Evolutionary conservation across 495 filamentous ascomycete species (phyloP).

Genomic region (Lasiosphaeria hispida): DNA sequence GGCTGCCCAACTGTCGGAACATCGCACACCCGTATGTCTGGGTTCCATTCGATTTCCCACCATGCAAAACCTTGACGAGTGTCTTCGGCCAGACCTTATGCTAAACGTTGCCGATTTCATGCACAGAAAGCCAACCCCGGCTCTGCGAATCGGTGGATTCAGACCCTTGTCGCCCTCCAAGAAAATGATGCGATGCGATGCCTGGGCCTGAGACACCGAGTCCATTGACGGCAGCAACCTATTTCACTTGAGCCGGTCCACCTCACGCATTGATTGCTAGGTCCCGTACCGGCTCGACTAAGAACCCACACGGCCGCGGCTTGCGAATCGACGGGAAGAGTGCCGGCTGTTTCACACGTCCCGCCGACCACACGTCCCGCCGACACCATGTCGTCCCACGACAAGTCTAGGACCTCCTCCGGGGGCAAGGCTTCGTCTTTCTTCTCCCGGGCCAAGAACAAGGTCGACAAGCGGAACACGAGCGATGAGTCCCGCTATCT

Average conservation of each 20-base stretch:
- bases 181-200: conserved; percentile 40
- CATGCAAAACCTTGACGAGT: conserved; percentile 14
- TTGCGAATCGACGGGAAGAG: conserved; percentile 16
- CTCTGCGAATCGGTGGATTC: conserved; percentile 23
- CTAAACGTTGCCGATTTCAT: conserved; percentile 33
- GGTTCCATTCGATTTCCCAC: neutral
- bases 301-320: conserved; percentile 23
- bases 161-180: conserved; percentile 18
- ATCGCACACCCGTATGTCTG: conserved; percentile 5
- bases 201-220: conserved; percentile 38
- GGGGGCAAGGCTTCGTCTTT: conserved; percentile 67
- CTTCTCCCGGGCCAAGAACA: conserved; percentile 83
- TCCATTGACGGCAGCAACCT: conserved; percentile 34
- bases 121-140: conserved; percentile 25
- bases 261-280: conserved; percentile 29
- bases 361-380: conserved; percentile 14
- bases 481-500: conserved; percentile 51
- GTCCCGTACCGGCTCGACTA: conserved; percentile 22
- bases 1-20: neutral
- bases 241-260: conserved; percentile 22
- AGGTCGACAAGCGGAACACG: conserved; percentile 60
- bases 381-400: conserved; percentile 57
- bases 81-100: conserved; percentile 25
- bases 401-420: conserved; percentile 81
- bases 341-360: conserved; percentile 29